phyloP scores from a whole-genome alignment of 805 yeast genomes.

The Saccharomycopsis schoenii region DNA sequence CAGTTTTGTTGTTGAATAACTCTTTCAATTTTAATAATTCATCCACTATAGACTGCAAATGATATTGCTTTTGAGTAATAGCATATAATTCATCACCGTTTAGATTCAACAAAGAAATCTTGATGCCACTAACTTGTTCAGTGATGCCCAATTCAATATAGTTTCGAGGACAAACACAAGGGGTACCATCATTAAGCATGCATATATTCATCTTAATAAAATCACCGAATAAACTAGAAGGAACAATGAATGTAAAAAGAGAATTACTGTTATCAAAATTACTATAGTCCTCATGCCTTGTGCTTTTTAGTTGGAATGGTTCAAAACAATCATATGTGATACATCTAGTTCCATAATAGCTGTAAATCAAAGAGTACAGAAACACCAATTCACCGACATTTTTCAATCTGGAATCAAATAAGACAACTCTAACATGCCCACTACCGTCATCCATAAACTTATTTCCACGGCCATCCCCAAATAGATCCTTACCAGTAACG shows the following conservation, averaged over 20 bases:
- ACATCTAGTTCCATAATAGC: constrained; percentile 56
- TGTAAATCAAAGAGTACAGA: constrained; percentile 73
- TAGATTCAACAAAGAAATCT: constrained; percentile 52
- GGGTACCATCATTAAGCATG: constrained; percentile 71
- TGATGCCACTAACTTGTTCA: constrained; percentile 25
- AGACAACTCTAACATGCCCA: constrained; percentile 47
- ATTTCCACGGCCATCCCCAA: constrained; percentile 25
- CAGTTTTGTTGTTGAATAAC: background rate
- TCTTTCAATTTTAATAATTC: constrained; percentile 8
- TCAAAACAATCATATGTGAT: background rate
- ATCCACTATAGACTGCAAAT: constrained; percentile 25
- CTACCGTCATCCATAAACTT: constrained; percentile 27
- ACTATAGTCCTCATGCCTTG: background rate
- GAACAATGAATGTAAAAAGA: constrained; percentile 69
- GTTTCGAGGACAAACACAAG: constrained; percentile 69
- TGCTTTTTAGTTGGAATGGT: constrained; percentile 45
- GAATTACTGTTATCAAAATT: constrained; percentile 10
- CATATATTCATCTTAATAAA: constrained; percentile 65
- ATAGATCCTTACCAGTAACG: background rate
- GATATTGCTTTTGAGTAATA: constrained; percentile 17
- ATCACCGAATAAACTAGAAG: constrained; percentile 79
- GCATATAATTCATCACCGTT: constrained; percentile 33
- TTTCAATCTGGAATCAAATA: constrained; percentile 72
- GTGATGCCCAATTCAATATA: constrained; percentile 30
- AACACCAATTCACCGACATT: constrained; percentile 74